Conservation (phyloP, 2,329 filamentous ascomycete genomes). For the Epichloe scottii region DNA sequence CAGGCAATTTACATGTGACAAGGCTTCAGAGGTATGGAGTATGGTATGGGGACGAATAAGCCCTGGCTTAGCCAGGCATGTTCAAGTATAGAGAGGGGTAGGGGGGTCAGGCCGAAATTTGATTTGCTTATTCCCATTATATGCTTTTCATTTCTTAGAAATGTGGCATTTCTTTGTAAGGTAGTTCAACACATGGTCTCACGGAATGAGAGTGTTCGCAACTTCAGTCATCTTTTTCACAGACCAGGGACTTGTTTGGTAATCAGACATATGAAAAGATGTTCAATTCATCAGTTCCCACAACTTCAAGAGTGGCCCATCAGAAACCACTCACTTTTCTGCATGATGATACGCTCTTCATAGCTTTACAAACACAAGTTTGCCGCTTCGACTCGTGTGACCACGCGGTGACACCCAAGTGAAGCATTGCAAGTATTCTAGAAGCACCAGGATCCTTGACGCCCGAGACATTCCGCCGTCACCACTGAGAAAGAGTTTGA, state of each 20-base stretch:
- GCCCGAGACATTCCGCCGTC: constrained; percentile 1
- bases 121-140: neutral
- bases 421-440: constrained; percentile 1
- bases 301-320: neutral
- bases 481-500: neutral
- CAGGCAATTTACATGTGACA: neutral
- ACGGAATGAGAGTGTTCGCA: neutral
- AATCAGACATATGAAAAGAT: too few relatives aligned
- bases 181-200: neutral
- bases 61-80: neutral
- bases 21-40: neutral
- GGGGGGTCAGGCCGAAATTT: neutral
- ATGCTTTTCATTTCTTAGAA: neutral
- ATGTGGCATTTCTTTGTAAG: neutral
- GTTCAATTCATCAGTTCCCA: neutral
- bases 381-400: neutral
- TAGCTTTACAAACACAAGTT: neutral
- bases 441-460: neutral
- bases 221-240: neutral
- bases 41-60: neutral
- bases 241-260: neutral
- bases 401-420: constrained; percentile 1
- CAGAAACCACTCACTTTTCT: neutral
- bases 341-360: neutral
- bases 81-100: neutral